Evolutionary conservation across 768 basidiomycete genomes (phyloP), one percentile per base, ranked within the genome.

Genomic region (Boletellus ananas): DNA sequence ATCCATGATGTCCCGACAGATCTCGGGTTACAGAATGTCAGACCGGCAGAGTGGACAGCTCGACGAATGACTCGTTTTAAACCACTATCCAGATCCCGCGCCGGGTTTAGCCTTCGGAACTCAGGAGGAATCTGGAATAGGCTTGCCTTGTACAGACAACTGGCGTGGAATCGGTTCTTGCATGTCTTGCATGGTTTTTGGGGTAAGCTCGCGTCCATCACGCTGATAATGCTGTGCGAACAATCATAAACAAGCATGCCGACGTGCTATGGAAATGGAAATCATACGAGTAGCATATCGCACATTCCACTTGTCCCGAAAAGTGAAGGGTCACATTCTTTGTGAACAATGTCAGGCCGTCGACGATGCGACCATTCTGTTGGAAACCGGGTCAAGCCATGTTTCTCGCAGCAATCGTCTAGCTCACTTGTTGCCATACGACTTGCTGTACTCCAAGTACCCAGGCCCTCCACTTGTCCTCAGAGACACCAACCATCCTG

Each of bases 291-390:
- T 94, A 95, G 62, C 93, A 95, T 52, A 99, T 97, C 1, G 95
- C 91, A 67, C 96, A 99, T 59, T 95, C 93, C 3, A 90, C 89
- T 65, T 94, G 87, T 6, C 95, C 95, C 56, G 95, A 91, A 61
- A 98, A 99, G 66, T 98, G 92, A 17, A 90, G 76, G 0, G 83
- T 76, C 38, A 94, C 93, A 63, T 97, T 98, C 70, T 88, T 91
- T 71, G 94, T 94, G 79, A 97, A 98, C 51, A 95, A 71, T 6
- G 79, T 78, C 17, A 98, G 67, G 0, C 90, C 94, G 62, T 98
- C 96, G 10, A 90, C 76, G 25, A 99, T 85, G 43, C 85, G 80
- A 6, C 94, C 94, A 58, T 93, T 94, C 94, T 96, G 29, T 64
- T 25, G 8, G 2, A 38, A 13, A 27, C 41, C 3, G 1, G 20